Conservation (phyloP, 495 filamentous ascomycete species). For the Neurospora terricola region DNA sequence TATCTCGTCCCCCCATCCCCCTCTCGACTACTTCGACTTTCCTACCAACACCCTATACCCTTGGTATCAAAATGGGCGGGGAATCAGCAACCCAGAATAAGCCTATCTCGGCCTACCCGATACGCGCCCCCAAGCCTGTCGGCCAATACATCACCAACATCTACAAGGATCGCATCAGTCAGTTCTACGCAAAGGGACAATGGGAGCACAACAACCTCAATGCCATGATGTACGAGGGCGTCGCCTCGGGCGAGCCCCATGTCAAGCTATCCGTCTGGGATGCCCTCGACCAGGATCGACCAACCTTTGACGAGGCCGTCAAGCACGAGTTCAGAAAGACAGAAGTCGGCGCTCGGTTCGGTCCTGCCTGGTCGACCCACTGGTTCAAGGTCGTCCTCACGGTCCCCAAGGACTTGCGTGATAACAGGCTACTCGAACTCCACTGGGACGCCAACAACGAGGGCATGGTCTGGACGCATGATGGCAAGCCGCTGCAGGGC, state of each 20-base stretch:
- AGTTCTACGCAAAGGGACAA: constrained; percentile 73
- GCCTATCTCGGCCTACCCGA: constrained; percentile 33
- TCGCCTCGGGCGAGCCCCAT: constrained; percentile 58
- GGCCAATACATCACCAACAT: constrained; percentile 82
- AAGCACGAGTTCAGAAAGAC: constrained; percentile 70
- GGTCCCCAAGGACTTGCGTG: constrained; percentile 58
- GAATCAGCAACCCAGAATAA: constrained; percentile 18
- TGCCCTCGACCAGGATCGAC: constrained; percentile 65
- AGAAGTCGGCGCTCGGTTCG: constrained; percentile 67
- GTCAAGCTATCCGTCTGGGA: constrained; percentile 84
- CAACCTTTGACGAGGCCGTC: constrained; percentile 83
- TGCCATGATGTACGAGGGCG: constrained; percentile 67
- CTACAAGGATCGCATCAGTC: constrained; percentile 73
- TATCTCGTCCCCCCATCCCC: background rate
- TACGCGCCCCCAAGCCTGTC: constrained; percentile 38
- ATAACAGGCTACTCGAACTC: constrained; percentile 76
- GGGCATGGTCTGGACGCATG: constrained; percentile 78
- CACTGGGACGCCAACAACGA: constrained; percentile 94
- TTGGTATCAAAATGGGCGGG: constrained; percentile 23
- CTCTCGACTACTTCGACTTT: background rate
- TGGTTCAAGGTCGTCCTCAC: constrained; percentile 83
- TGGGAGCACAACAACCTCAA: constrained; percentile 71
- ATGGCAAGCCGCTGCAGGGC: constrained; percentile 84
- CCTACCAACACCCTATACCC: background rate
- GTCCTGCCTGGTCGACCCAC: constrained; percentile 96